Percentiles rank a stretch among this genome's conserved stretches.
These are phyloP conservation scores for Myxozyma lipomycoides DNA, from an alignment of 805 yeast genomes.

Conservation along the genomic window DNA sequence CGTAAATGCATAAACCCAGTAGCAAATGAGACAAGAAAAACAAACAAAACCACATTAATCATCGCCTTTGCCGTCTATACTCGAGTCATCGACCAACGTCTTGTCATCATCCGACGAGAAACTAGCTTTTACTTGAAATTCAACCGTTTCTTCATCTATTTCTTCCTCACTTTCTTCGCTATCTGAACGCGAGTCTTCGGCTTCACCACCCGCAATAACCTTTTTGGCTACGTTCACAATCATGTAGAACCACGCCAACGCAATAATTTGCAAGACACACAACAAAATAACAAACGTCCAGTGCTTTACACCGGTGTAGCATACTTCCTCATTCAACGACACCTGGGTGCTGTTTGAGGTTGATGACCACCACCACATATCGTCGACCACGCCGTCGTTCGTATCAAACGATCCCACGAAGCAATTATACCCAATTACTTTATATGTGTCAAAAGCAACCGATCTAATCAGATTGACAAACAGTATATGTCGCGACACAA, in stretches of 20 bases:
- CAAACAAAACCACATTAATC: not conserved
- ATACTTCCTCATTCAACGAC: constrained; percentile 30
- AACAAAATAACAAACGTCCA: constrained; percentile 52
- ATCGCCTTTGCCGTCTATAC: not conserved
- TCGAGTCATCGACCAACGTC: not conserved
- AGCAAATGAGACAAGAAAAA: not conserved
- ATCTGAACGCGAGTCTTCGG: constrained; percentile 85
- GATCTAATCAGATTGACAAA: constrained; percentile 65
- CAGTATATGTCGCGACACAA: constrained; percentile 65
- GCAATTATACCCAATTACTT: constrained; percentile 39
- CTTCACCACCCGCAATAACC: constrained; percentile 67
- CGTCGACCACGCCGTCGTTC: not conserved
- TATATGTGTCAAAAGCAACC: constrained; percentile 47
- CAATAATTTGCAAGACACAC: constrained; percentile 61
- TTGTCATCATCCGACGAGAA: not conserved
- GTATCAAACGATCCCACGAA: constrained; percentile 19
- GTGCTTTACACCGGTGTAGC: constrained; percentile 37
- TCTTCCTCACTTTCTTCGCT: constrained; percentile 45
- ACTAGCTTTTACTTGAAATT: not conserved
- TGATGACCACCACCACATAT: not conserved
- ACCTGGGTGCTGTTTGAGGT: constrained; percentile 6
- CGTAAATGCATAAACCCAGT: not conserved
- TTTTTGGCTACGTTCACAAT: constrained; percentile 65
- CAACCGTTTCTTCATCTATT: constrained; percentile 1
- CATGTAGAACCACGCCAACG: constrained; percentile 69